A percentile compares a stretch with the other conserved stretches of the same genome.
Conservation (phyloP, 2,329 filamentous ascomycete genomes). For the Aspergillus melleus region DNA sequence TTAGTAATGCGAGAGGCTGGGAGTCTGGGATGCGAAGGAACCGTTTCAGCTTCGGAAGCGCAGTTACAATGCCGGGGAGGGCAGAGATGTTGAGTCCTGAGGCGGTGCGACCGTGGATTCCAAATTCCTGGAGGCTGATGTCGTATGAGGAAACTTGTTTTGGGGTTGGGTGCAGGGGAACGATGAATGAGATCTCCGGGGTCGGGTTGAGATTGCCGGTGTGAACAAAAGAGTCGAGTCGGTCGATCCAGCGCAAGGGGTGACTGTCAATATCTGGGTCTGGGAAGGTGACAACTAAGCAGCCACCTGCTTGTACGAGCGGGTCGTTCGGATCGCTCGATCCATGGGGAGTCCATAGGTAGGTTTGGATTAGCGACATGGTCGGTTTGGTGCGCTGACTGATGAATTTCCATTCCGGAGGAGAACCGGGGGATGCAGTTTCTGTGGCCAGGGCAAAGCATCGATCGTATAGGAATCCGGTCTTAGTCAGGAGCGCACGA, state of each 20-base stretch:
- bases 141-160: neutral
- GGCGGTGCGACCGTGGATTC: slow-evolving; percentile 1
- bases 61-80: neutral
- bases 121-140: neutral
- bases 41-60: neutral
- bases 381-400: slow-evolving; percentile 25
- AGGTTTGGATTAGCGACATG: slow-evolving; percentile 21
- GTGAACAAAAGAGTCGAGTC: neutral
- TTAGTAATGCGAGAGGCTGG: neutral
- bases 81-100: neutral
- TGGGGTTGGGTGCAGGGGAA: neutral
- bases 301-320: slow-evolving; percentile 18
- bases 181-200: neutral
- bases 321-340: slow-evolving; percentile 8
- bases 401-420: slow-evolving; percentile 23
- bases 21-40: neutral
- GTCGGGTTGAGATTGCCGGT: neutral
- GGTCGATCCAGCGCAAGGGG: neutral
- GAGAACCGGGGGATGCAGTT: neutral
- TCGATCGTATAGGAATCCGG: slow-evolving; percentile 22
- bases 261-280: neutral
- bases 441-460: slow-evolving; percentile 22
- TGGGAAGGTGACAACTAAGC: slow-evolving; percentile 3
- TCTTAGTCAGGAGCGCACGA: slow-evolving; percentile 20
- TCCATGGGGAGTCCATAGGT: slow-evolving; percentile 21